Evolutionary conservation across 345 rosid species (phyloP), one percentile per base, ranked within the genome.

Genomic region (Eucalyptus tenuipes): DNA sequence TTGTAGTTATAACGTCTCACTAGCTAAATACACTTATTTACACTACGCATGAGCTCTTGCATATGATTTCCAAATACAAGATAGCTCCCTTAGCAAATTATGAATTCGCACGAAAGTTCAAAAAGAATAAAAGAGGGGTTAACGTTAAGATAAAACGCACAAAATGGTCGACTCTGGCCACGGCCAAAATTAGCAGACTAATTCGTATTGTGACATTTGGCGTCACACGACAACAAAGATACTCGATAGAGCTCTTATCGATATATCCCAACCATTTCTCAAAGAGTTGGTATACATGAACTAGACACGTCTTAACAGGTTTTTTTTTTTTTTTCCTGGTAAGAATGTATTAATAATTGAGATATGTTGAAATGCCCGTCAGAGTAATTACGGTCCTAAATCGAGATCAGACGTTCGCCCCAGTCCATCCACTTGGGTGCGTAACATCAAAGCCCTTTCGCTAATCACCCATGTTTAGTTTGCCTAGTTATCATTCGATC

Each of bases 311-410:
- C 27, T 55, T 52, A 18, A 18, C 24, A 52, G 55, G 8, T 17
- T 50, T 17, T 1, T 52, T 44, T 7, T 52, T 50, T 50, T 17
- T 0, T 17, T 50, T 7, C 0, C 0, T 7, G 2, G 57, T 52
- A 0, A 52, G 57, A 52, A 22, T 0, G 1, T 55, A 27, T 55
- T 29, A 3, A 27, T 59, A 27, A 0, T 11, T 2, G 66, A 59
- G 14, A 57, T 57, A 0, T 25, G 4, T 57, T 10, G 64, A 25
- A 25, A 25, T 24, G 64, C 64, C 64, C 4, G 10, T 52, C 7
- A 18, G 24, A 7, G 55, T 52, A 7, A 17, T 52, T 52, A 52
- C 1, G 25, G 5, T 53, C 24, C 4, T 53, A 53, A 53, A 53
- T 53, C 11, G 59, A 53, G 0, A 55, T 55, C 13, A 2, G 13